These are phyloP conservation scores for Fusarium keratoplasticum DNA, from an alignment of 2,329 filamentous ascomycete genomes.

Conservation along the genomic window DNA sequence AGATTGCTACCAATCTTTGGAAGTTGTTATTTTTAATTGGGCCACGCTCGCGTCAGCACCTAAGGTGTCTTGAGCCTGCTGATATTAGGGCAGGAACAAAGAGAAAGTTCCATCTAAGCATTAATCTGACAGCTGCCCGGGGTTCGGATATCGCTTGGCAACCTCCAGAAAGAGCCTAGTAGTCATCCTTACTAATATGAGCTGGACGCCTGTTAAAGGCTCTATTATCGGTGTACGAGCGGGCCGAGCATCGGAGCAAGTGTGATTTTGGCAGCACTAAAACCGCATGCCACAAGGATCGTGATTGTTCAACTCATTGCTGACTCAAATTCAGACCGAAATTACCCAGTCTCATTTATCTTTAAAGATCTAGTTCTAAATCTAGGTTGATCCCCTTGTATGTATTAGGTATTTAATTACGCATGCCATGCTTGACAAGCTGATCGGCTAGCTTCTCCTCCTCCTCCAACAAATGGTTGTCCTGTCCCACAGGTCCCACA, in stretches of 20 bases:
- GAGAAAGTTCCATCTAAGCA: not conserved
- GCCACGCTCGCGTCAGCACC: not conserved
- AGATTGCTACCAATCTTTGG: not conserved
- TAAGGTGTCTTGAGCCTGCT: not conserved
- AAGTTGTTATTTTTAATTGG: not conserved
- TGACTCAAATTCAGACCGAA: not conserved
- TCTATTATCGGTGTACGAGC: no score
- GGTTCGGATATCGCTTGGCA: not conserved
- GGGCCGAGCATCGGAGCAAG: not conserved
- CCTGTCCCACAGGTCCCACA: slow-evolving; percentile 1
- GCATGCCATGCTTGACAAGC: slow-evolving; percentile 9
- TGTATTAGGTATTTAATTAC: no score
- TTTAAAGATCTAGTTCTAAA: not conserved
- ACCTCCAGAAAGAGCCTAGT: not conserved
- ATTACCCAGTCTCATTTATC: not conserved
- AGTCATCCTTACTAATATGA: not conserved
- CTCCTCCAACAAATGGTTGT: not conserved
- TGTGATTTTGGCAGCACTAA: not conserved
- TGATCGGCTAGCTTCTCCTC: slow-evolving; percentile 1
- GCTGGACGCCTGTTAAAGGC: no score
- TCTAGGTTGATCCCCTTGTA: no score
- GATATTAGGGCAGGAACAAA: not conserved
- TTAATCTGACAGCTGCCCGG: not conserved
- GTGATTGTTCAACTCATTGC: not conserved
- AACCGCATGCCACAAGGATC: not conserved